Base-by-base conservation (phyloP, 2,329 filamentous ascomycete genomes). In the Xylariaceae sp. region DNA sequence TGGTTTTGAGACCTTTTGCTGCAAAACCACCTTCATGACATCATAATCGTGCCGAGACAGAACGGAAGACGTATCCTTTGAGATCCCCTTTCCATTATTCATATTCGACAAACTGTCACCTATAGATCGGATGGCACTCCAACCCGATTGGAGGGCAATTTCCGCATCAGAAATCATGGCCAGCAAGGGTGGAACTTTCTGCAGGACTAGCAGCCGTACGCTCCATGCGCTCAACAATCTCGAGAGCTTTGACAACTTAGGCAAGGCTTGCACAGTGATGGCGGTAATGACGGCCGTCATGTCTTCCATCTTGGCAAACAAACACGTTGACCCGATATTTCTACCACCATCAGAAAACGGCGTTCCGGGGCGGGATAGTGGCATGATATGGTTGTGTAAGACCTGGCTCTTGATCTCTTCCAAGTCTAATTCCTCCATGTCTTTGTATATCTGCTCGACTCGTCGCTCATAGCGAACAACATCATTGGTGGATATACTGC, bases 351-450 rank as follows among this genome's bases (percentile, higher is more conserved):
- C 55, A 48, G 72, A 62, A 35, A 72, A 68, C 9, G 72, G 72
- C 9, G 66, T 72, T 6, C 64, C 66, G 11, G 69, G 71, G 32
- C 76, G 71, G 43, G 78, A 81, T 51, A 70, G 70, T 7, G 75
- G 77, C 50, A 83, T 68, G 59, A 85, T 83, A 67, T 95, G 87
- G 55, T 87, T 87, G 63, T 85, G 82, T 48, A 96, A 69, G 51
- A 96, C 86, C 57, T 91, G 87, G 34, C 78, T 80, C 68, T 98
- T 97, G 60, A 98, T 82, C 49, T 94, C 89, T 56, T 97, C 87
- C 30, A 94, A 71, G 40, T 87, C 79, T 38, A 93, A 69, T 30
- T 78, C 74, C 42, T 86, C 79, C 67, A 93, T 69, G 42, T 82
- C 81, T 34, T 74, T 70, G 12, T 71, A 74, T 44, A 97, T 94